Evolutionary conservation across 768 basidiomycete genomes (phyloP).

Genomic region (Mycena floridula): DNA sequence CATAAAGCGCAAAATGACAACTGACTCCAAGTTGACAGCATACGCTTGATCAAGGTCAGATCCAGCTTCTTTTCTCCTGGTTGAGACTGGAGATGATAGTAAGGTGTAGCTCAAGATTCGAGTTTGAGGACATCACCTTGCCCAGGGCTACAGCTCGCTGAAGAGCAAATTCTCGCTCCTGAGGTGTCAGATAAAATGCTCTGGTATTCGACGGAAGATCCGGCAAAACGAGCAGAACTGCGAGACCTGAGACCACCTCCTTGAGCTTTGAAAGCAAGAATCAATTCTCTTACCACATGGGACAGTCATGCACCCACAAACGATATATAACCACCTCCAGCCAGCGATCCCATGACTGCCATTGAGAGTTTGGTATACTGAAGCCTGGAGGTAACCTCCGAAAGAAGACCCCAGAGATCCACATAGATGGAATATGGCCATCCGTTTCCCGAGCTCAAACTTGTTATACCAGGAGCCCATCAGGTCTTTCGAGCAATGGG

Average conservation of each 20-base stretch:
- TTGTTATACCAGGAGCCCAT: constrained; percentile 21
- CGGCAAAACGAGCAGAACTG: constrained; percentile 13
- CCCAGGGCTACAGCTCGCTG: constrained; percentile 13
- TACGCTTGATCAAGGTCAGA: constrained; percentile 14
- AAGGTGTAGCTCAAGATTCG: background rate
- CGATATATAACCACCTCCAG: constrained; percentile 18
- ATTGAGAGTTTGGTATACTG: constrained; percentile 16
- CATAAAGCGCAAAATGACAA: background rate
- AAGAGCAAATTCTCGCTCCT: constrained; percentile 17
- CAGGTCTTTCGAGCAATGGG: constrained; percentile 10
- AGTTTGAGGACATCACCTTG: constrained; percentile 5
- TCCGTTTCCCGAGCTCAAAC: constrained; percentile 17
- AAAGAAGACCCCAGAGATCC: constrained; percentile 18
- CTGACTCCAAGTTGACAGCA: constrained; percentile 16
- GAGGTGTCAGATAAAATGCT: constrained; percentile 17
- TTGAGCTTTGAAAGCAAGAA: constrained; percentile 6
- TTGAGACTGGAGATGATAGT: constrained; percentile 4
- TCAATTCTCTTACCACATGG: too few relatives aligned
- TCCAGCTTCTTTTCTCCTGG: constrained; percentile 11
- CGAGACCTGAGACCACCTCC: background rate
- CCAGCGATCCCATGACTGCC: constrained; percentile 13
- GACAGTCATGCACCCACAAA: constrained; percentile 20
- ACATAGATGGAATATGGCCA: constrained; percentile 19
- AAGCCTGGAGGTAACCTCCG: constrained; percentile 19
- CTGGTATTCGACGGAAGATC: constrained; percentile 18